Percentiles rank a stretch among this genome's conserved stretches.
phyloP scores from a whole-genome alignment of 768 basidiomycete genomes.

The Suillus alpinus region DNA sequence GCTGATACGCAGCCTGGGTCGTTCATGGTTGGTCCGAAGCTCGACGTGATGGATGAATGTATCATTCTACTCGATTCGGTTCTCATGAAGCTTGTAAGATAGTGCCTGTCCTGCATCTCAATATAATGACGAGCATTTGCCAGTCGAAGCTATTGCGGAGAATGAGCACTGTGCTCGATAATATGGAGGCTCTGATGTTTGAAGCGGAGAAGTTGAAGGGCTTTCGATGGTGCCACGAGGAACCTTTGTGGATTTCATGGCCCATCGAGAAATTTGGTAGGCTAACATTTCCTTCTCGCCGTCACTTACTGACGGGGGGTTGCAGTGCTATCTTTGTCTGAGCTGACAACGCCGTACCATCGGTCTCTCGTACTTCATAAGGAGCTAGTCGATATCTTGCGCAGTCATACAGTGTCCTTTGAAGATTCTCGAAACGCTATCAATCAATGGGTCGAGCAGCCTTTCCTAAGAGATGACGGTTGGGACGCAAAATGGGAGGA shows the following conservation, averaged over 20 bases:
- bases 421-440: conserved; percentile 64
- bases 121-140: background rate
- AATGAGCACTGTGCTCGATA: conserved; percentile 63
- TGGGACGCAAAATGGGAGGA: conserved; percentile 80
- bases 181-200: conserved; percentile 56
- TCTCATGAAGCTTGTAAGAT: conserved; percentile 62
- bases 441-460: conserved; percentile 66
- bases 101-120: background rate
- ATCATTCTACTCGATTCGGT: conserved; percentile 58
- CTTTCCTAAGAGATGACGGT: conserved; percentile 60
- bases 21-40: conserved; percentile 61
- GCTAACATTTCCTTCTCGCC: background rate
- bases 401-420: conserved; percentile 66
- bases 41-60: conserved; percentile 64
- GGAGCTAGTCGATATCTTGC: conserved; percentile 54
- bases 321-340: conserved; percentile 53
- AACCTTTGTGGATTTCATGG: conserved; percentile 84
- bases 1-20: conserved; percentile 51
- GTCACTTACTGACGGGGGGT: background rate
- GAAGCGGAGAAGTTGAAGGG: conserved; percentile 75
- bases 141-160: conserved; percentile 72
- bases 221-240: conserved; percentile 64
- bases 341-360: conserved; percentile 62
- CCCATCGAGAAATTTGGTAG: conserved; percentile 75
- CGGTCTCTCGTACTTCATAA: conserved; percentile 58